Evolutionary conservation across 2,329 filamentous ascomycete species (phyloP).

Genomic region (Xylaria sp.): DNA sequence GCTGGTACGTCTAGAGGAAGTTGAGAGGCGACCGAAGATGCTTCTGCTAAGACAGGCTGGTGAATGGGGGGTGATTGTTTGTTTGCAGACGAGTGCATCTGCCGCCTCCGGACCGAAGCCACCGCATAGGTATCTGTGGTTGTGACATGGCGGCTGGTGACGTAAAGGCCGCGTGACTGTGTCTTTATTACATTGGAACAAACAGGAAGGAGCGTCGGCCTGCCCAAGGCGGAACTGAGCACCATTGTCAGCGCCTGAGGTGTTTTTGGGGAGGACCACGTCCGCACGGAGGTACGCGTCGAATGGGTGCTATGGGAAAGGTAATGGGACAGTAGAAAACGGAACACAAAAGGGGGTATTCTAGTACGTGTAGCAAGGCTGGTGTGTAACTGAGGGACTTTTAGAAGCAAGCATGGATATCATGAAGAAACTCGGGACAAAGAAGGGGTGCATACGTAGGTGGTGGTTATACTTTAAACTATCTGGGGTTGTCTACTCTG

Average conservation of each 20-base stretch:
- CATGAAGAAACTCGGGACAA: constrained; percentile 10
- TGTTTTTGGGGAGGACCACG: too few species aligned
- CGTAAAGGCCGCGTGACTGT: constrained; percentile 25
- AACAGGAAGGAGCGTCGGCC: constrained; percentile 27
- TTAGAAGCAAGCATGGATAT: neutral
- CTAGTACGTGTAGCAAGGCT: too few species aligned
- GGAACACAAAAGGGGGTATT: too few species aligned
- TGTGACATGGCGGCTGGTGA: constrained; percentile 20
- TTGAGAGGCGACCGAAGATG: constrained; percentile 14
- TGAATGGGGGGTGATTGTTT: constrained; percentile 25
- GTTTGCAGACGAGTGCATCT: constrained; percentile 33
- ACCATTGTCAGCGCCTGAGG: constrained; percentile 32
- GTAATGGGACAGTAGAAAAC: neutral
- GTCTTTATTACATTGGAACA: constrained; percentile 23
- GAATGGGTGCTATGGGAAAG: neutral
- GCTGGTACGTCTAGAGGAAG: constrained; percentile 22
- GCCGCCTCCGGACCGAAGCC: constrained; percentile 23
- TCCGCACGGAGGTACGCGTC: too few species aligned
- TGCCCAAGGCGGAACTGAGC: constrained; percentile 25
- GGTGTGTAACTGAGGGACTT: too few species aligned
- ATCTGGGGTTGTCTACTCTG: constrained; percentile 10
- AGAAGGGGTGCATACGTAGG: constrained; percentile 6
- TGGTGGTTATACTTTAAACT: constrained; percentile 21
- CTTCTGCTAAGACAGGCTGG: constrained; percentile 18
- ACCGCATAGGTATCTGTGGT: constrained; percentile 16